Evolutionary conservation across 2,329 filamentous ascomycete genomes (phyloP), one percentile per base, ranked within the genome.

Genomic region (Exutisphaerella laricina): DNA sequence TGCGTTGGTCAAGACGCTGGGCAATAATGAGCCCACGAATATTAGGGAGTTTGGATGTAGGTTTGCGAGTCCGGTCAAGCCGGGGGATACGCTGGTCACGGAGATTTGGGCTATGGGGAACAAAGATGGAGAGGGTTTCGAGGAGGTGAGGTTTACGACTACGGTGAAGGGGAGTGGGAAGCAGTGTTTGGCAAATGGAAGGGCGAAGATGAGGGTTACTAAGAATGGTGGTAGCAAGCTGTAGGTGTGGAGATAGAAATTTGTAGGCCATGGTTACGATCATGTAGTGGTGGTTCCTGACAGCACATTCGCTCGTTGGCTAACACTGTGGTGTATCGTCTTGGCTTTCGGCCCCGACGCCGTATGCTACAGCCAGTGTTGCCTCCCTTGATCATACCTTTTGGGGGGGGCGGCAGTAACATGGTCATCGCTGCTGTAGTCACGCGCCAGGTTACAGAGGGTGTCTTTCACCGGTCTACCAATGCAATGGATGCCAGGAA

Each of bases 11-110:
- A 77, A 84, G 65, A 69, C 76, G 28, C 72, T 94, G 14, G 88
- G 87, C 33, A 83, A 75, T 34, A 84, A 83, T 63, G 78, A 94
- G 60, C 85, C 88, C 1, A 77, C 77, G 53, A 94, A 90, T 59
- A 73, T 96, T 55, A 85, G 80, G 68, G 86, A 92, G 67, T 95
- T 90, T 71, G 86, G 90, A 70, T 88, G 88, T 13, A 75, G 88
- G 31, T 95, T 95, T 63, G 87, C 87, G 9, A 84, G 80, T 50
- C 88, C 88, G 1, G 88, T 95, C 6, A 81, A 79, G 62, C 87
- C 88, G 0, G 87, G 85, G 16, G 85, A 92, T 63, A 88, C 84
- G 70, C 74, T 95, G 21, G 76, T 86, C 25, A 87, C 82, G 4
- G 80, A 86, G 61, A 85, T 85, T 38, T 96, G 89, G 89, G 75